Evolutionary conservation across 352 stramenopile genomes (phyloP).

Genomic region (Phytophthora cajani): DNA sequence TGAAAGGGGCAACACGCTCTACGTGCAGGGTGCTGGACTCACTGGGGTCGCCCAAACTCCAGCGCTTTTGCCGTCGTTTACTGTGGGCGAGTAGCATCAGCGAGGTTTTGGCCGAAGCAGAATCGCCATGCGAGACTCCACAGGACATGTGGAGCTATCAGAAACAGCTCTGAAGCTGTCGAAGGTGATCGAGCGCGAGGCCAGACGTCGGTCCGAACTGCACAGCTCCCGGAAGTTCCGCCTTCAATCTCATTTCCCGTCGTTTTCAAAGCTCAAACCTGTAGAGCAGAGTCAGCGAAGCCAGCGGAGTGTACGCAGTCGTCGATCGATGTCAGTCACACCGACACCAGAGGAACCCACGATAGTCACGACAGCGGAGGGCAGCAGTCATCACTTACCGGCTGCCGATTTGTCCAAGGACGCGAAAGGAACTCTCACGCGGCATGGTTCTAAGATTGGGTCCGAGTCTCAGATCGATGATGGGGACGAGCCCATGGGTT

Average conservation of each 20-base stretch:
- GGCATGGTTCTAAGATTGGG: conserved; percentile 18
- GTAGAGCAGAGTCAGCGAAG: conserved; percentile 3
- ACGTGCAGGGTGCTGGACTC: conserved; percentile 1
- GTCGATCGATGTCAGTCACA: conserved; percentile 29
- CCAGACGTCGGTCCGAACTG: conserved; percentile 48
- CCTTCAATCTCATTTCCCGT: conserved; percentile 43
- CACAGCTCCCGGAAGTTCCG: conserved; percentile 39
- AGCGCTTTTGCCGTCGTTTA: background rate
- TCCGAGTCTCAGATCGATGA: conserved; percentile 12
- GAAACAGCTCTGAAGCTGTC: conserved; percentile 72
- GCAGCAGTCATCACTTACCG: background rate
- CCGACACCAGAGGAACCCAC: conserved; percentile 37
- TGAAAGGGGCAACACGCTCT: background rate
- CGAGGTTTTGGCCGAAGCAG: background rate
- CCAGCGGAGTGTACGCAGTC: conserved; percentile 22
- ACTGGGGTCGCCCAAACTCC: background rate
- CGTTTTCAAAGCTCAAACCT: conserved; percentile 33
- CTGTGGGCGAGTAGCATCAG: background rate
- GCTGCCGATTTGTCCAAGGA: background rate
- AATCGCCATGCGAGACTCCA: conserved; percentile 16
- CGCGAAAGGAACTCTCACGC: conserved; percentile 10
- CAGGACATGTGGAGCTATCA: conserved; percentile 40
- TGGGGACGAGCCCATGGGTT: conserved; percentile 10
- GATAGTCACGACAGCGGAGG: background rate
- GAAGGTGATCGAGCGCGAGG: conserved; percentile 69